Evolutionary conservation across 78 protist species (phyloP).

Genomic region (Polysphondylium violaceum): DNA sequence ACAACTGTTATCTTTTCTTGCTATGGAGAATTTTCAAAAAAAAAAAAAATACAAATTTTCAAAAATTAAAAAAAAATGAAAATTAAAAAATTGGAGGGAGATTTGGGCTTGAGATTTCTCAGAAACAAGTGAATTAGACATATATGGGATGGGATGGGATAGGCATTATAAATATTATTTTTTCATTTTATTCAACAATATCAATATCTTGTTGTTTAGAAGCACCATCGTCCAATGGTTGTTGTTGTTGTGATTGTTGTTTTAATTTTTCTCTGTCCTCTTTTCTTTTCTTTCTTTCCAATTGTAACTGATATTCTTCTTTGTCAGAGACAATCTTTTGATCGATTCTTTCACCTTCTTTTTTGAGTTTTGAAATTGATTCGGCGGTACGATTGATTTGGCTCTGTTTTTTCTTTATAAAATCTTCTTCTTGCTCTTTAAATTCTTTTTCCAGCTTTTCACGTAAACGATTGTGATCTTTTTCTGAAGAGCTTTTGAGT

Average conservation of each 20-base stretch:
- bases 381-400: constrained; percentile 1
- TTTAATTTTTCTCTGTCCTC: constrained; percentile 37
- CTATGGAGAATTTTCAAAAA: no score
- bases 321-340: constrained; percentile 14
- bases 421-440: constrained; percentile 6
- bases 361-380: neutral
- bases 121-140: no score
- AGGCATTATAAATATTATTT: no score
- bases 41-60: no score
- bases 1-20: no score
- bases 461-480: constrained; percentile 9
- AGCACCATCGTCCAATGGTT: constrained; percentile 6
- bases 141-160: no score
- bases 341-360: constrained; percentile 5
- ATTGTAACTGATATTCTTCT: neutral
- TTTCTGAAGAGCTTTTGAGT: neutral
- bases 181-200: no score
- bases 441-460: constrained; percentile 21
- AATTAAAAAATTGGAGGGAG: no score
- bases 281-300: constrained; percentile 56
- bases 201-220: no score
- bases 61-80: no score
- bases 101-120: no score
- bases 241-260: neutral
- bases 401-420: constrained; percentile 17